These are phyloP conservation scores for Ceratobasidium sp. DNA, from an alignment of 1,284 basidiomycete genomes.

Conservation along the genomic window DNA sequence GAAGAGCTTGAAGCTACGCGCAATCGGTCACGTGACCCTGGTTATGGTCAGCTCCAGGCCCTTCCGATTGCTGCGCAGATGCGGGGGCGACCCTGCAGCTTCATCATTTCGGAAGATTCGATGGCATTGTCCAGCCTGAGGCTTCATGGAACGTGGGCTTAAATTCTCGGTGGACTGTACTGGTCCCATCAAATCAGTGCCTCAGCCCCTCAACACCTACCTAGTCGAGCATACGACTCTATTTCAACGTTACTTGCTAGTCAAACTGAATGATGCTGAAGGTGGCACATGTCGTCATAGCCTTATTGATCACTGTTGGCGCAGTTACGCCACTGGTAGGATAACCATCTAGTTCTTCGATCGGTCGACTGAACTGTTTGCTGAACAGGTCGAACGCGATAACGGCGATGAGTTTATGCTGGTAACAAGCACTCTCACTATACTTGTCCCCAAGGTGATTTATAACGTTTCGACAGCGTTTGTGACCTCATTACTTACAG, in stretches of 20 bases:
- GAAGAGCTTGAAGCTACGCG: too few species aligned
- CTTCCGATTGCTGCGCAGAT: slow-evolving; percentile 10
- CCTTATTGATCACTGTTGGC: background rate
- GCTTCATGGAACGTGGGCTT: background rate
- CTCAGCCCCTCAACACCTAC: background rate
- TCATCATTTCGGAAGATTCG: slow-evolving; percentile 2
- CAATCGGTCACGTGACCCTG: background rate
- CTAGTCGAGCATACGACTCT: background rate
- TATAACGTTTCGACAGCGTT: background rate
- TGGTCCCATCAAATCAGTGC: background rate
- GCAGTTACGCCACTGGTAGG: slow-evolving; percentile 9
- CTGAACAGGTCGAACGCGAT: slow-evolving; percentile 5
- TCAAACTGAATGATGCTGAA: slow-evolving; percentile 22
- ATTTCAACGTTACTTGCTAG: background rate
- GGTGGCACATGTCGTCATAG: background rate
- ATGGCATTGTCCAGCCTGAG: background rate
- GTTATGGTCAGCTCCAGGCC: background rate
- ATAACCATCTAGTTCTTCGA: background rate
- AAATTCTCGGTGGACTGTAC: background rate
- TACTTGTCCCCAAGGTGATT: slow-evolving; percentile 39
- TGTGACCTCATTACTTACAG: background rate
- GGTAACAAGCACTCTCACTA: slow-evolving; percentile 18
- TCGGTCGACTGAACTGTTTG: background rate
- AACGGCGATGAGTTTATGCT: slow-evolving; percentile 38
- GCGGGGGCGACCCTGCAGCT: background rate